Conservation (phyloP, 306 rosid species). For the Sophora flavescens region DNA sequence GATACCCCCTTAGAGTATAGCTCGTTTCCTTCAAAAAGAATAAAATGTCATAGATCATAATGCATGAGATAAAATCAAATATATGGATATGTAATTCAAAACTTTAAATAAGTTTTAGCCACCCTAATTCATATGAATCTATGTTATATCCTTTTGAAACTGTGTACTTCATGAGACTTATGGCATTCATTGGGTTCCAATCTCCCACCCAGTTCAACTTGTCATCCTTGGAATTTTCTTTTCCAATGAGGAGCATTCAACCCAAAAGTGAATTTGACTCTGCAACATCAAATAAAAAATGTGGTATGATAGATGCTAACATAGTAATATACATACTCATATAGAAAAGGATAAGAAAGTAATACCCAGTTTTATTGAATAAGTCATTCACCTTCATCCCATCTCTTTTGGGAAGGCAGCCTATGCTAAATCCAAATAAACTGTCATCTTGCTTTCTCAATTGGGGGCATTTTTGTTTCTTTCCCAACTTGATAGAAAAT, state of each 20-base stretch:
- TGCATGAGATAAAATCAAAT: not conserved
- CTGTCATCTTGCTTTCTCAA: constrained; percentile 42
- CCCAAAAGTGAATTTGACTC: constrained; percentile 67
- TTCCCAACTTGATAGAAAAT: constrained; percentile 61
- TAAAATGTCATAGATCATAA: not conserved
- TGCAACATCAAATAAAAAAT: not conserved
- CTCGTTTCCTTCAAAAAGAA: constrained; percentile 66
- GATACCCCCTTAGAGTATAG: constrained; percentile 56
- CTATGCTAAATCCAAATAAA: constrained; percentile 63
- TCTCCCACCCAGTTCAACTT: constrained; percentile 51
- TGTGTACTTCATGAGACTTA: constrained; percentile 60
- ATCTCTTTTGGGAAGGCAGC: constrained; percentile 57
- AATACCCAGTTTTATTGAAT: constrained; percentile 51
- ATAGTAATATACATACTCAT: not conserved
- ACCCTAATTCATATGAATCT: constrained; percentile 74
- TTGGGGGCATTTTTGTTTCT: constrained; percentile 33
- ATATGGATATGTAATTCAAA: not conserved
- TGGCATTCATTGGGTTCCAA: constrained; percentile 65
- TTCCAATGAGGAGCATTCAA: constrained; percentile 69
- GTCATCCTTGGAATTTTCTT: constrained; percentile 41
- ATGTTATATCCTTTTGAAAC: constrained; percentile 66
- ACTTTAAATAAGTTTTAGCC: not conserved
- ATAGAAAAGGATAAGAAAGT: not conserved
- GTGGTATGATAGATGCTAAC: not conserved
- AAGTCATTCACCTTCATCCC: constrained; percentile 63